Base-by-base conservation (phyloP, 352 stramenopile species). In the Pythium rhizo-oryzae region DNA sequence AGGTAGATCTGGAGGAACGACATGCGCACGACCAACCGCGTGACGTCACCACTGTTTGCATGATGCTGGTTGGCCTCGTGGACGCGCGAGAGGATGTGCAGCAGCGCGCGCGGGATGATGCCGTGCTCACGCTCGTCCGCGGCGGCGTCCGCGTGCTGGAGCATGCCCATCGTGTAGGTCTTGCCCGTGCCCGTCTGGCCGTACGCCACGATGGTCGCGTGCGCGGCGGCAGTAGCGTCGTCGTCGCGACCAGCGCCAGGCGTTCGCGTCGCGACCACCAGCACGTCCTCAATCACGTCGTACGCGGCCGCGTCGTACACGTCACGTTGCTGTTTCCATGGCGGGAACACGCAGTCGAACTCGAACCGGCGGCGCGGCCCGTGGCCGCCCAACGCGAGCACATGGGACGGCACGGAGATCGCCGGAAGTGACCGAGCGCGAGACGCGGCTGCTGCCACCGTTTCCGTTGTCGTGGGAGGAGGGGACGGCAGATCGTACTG, bases 1-100 rank as follows among this genome's bases (percentile, higher is more conserved):
- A 93, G 77, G 41, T 93, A 91, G 67, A 93, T 93, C 56, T 91
- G 82, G 23, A 90, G 51, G 54, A 91, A 91, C 18, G 78, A 87
- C 68, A 93, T 80, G 12, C 70, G 74, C 43, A 79, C 65, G 0
- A 79, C 56, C 0, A 76, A 62, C 25, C 57, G 23, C n/a, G 4
- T 11, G 28, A 21, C 44, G n/a, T 19, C 43, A 30, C 46, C 65
- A n/a, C 25, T 56, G 58, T 23, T 51, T 7, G 28, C 13, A 4
- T 55, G 8, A 41, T 58, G 59, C 6, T 18, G 15, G 37, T 82
- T 80, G 13, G 47, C 59, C 5, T 30, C 63, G n/a, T 56, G 41
- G 39, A 71, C 56, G 58, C 79, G 84, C 1, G 66, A 62, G 23
- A 91, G 61, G 39, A 91, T 75, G 56, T 93, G 81, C 8, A 68